Evolutionary conservation across 805 yeast genomes (phyloP), one percentile per base, ranked within the genome.

Genomic region (Nakazawaea pomicola): DNA sequence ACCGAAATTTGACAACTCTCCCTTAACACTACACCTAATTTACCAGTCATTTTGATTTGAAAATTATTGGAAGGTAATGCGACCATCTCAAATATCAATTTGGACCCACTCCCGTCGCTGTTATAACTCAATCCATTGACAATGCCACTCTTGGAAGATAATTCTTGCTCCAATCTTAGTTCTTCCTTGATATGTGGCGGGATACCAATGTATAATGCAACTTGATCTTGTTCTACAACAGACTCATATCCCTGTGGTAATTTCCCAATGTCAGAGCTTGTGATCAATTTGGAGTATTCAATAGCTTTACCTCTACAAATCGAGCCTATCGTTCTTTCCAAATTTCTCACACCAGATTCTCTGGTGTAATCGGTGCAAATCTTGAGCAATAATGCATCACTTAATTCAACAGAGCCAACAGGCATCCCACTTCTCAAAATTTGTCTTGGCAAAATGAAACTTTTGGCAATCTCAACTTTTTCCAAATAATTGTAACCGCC

Each of bases 101-200:
- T 78, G 1, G 91, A 81, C 0, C 96, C 96, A 4, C 83, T 78
- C 1, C 96, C 96, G 51, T 83, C 85, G 3, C 88, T 78, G 63
- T 84, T 87, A 59, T 88, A 89, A 2, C 95, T 86, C 45, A 89
- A 65, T 0, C 96, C 97, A 56, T 87, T 86, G 9, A 87, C 96
- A 6, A 87, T 73, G 2, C 96, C 95, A 46, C 72, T 68, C 6
- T 64, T 63, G 24, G 71, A 72, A 9, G 86, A 73, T 38, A 67
- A 60, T 19, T 62, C 58, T 1, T 80, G 75, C 20, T 56, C 57
- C 12, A 60, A 64, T n/a, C 68, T 56, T 28, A 73, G 60, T 18
- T 71, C 74, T 33, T 65, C 59, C 12, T 65, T 52, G 58, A 57
- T 20, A 60, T 58, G 60, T 50, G 65, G 50, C 49, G 74, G 69